A percentile compares a stretch with the other conserved stretches of the same genome.
These are phyloP conservation scores for Crucibulum laeve DNA, from an alignment of 768 basidiomycete genomes.

Conservation along the genomic window DNA sequence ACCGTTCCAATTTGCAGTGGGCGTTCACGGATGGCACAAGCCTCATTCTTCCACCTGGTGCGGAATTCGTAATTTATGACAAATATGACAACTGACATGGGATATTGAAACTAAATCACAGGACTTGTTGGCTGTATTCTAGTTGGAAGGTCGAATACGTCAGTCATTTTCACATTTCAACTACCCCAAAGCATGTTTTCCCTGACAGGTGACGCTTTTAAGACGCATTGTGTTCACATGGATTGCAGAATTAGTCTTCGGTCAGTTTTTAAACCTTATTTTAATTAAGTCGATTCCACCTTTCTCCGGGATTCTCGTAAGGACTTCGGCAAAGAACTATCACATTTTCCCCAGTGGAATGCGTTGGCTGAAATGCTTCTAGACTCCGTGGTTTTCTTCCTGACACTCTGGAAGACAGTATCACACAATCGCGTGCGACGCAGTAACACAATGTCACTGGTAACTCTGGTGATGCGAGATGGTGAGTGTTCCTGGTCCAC, in stretches of 20 bases:
- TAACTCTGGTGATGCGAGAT: constrained; percentile 27
- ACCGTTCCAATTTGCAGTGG: constrained; percentile 18
- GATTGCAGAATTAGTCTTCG: constrained; percentile 32
- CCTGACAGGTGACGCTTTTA: neutral
- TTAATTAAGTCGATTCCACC: neutral
- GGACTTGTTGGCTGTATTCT: constrained; percentile 32
- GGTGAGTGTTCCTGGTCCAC: constrained; percentile 13
- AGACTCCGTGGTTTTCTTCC: constrained; percentile 27
- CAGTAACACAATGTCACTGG: constrained; percentile 13
- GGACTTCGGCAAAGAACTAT: neutral
- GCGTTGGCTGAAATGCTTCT: neutral
- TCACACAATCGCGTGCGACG: constrained; percentile 10
- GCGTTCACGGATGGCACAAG: constrained; percentile 30
- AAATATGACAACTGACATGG: neutral
- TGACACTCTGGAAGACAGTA: constrained; percentile 23
- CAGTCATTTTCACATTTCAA: constrained; percentile 6
- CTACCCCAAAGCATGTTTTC: neutral
- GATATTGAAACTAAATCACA: constrained; percentile 6
- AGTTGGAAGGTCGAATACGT: constrained; percentile 22
- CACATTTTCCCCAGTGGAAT: neutral
- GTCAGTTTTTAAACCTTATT: constrained; percentile 13
- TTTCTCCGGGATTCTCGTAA: neutral
- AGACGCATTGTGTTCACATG: constrained; percentile 31
- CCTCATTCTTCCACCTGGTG: constrained; percentile 24
- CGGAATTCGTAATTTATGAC: neutral